Percentiles rank a stretch among this genome's conserved stretches.
Conservation (phyloP, 2,329 filamentous ascomycete species). For the Fusarium armeniacum region DNA sequence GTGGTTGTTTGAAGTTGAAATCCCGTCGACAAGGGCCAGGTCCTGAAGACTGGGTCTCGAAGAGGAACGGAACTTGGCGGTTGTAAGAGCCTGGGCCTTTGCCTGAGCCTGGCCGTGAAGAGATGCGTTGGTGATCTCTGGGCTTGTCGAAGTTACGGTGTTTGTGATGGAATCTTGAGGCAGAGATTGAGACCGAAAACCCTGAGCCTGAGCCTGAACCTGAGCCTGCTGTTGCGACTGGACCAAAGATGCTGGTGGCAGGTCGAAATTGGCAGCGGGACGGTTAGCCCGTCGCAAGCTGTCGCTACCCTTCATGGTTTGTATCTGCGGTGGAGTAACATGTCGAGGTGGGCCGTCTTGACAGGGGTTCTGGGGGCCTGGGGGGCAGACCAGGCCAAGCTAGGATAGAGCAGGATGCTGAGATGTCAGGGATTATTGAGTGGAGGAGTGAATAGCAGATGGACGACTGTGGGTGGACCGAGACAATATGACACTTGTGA, state of each 20-base stretch:
- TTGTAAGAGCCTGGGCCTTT: constrained; percentile 32
- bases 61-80: constrained; percentile 43
- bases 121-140: constrained; percentile 22
- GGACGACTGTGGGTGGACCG: constrained; percentile 15
- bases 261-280: constrained; percentile 47
- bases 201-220: constrained; percentile 25
- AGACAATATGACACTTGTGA: constrained; percentile 14
- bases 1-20: constrained; percentile 24
- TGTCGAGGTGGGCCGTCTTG: constrained; percentile 47
- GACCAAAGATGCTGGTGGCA: constrained; percentile 37
- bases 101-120: constrained; percentile 12
- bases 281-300: constrained; percentile 47
- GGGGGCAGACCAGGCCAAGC: constrained; percentile 28
- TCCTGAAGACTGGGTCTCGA: constrained; percentile 45
- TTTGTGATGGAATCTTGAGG: constrained; percentile 25
- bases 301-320: constrained; percentile 49
- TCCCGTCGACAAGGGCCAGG: constrained; percentile 37
- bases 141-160: constrained; percentile 9
- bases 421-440: constrained; percentile 35
- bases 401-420: constrained; percentile 25
- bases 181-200: constrained; percentile 36
- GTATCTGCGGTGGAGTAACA: constrained; percentile 48
- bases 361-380: constrained; percentile 41
- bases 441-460: constrained; percentile 17
- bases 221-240: constrained; percentile 30